Evolutionary conservation across 257 asterid genomes (phyloP).

Genomic region (Verbena officinalis): DNA sequence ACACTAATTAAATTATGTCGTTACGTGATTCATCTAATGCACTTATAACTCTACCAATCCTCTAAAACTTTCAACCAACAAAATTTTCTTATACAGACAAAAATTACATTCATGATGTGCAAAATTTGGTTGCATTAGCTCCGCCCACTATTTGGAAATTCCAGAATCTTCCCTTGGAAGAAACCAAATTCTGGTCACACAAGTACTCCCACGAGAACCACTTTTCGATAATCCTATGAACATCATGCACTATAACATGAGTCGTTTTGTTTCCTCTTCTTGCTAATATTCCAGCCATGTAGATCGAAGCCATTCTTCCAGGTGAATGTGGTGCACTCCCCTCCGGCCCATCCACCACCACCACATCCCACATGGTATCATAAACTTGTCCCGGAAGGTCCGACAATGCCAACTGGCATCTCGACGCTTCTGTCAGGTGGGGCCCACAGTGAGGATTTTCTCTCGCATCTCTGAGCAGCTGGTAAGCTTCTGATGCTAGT

Average conservation of each 20-base stretch:
- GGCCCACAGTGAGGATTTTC: conserved; percentile 45
- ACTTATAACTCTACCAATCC: not conserved
- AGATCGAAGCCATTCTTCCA: conserved; percentile 82
- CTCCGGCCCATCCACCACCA: conserved; percentile 79
- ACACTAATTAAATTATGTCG: no score
- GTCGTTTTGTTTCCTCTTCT: conserved; percentile 53
- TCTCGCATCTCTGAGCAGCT: conserved; percentile 64
- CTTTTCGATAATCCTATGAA: conserved; percentile 72
- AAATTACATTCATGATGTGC: conserved; percentile 32
- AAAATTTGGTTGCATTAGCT: conserved; percentile 55
- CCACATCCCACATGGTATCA: conserved; percentile 63
- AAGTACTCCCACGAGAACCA: conserved; percentile 92
- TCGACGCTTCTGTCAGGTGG: conserved; percentile 28
- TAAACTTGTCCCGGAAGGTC: conserved; percentile 53
- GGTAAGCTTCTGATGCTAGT: conserved; percentile 66
- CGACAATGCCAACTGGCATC: conserved; percentile 54
- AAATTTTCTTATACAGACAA: conserved; percentile 11
- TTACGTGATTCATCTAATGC: conserved; percentile 18
- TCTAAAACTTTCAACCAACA: conserved; percentile 14
- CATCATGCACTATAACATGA: conserved; percentile 71
- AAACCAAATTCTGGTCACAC: conserved; percentile 72
- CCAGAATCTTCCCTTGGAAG: conserved; percentile 87
- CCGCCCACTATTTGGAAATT: conserved; percentile 46
- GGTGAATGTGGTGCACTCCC: conserved; percentile 66
- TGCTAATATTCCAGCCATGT: conserved; percentile 67